Evolutionary conservation across 148 eudicot species (phyloP).

Genomic region (Suaeda aralocaspica): DNA sequence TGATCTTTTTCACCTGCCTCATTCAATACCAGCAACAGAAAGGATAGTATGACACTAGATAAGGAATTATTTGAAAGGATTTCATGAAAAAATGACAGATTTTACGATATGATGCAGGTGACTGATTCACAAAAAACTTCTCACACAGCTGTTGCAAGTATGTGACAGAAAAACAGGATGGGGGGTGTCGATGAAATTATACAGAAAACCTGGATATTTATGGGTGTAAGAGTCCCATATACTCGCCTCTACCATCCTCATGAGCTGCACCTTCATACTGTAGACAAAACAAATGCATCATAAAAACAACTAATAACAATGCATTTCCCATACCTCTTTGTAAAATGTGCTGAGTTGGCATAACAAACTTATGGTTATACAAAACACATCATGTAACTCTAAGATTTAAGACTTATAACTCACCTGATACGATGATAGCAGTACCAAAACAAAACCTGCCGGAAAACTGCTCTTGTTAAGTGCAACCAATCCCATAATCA

Average conservation of each 20-base stretch:
- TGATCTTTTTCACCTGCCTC: not conserved
- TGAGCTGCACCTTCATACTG: conserved; percentile 34
- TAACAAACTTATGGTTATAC: not conserved
- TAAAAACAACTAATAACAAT: not conserved
- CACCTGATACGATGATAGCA: conserved; percentile 29
- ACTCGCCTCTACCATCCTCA: conserved; percentile 32
- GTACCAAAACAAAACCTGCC: conserved; percentile 19
- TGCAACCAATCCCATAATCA: not conserved
- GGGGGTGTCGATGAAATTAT: not conserved
- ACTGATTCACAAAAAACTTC: no score
- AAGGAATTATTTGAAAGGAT: no score
- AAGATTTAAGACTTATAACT: not conserved
- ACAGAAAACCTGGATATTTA: conserved; percentile 22
- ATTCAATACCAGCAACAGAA: no score
- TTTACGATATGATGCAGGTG: no score
- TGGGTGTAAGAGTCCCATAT: conserved; percentile 36
- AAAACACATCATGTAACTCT: no score
- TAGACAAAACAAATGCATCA: not conserved
- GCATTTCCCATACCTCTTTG: not conserved
- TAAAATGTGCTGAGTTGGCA: not conserved
- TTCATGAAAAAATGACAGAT: no score
- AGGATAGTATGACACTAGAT: no score
- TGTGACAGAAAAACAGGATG: no score
- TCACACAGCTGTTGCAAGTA: no score
- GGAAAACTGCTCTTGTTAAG: conserved; percentile 20